Evolutionary conservation across 78 protist genomes (phyloP).

Genomic region (Cavenderia fasciculata): DNA sequence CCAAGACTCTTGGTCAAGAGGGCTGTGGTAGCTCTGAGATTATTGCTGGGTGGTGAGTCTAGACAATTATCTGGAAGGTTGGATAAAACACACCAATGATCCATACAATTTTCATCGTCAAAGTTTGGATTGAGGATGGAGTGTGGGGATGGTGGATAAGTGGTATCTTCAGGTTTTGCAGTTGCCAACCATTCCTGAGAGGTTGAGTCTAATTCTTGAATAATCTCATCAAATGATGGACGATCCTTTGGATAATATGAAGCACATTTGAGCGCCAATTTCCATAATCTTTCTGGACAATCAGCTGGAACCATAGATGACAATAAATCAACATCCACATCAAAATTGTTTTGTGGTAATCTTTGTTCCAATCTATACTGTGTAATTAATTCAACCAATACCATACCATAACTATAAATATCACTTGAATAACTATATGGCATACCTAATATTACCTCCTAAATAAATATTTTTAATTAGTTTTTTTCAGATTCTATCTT

Average conservation of each 20-base stretch:
- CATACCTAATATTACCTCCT: conserved; percentile 62
- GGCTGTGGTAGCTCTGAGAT: too few species aligned
- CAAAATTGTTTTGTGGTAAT: conserved; percentile 71
- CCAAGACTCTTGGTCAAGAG: too few species aligned
- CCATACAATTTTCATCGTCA: conserved; percentile 37
- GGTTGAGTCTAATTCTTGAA: background rate
- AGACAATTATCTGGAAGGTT: conserved; percentile 45
- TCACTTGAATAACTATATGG: conserved; percentile 50
- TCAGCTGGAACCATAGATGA: conserved; percentile 7
- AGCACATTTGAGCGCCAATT: conserved; percentile 49
- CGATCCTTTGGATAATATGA: conserved; percentile 39
- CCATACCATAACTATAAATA: conserved; percentile 79
- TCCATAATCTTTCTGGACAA: conserved; percentile 56
- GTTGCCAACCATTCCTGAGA: background rate
- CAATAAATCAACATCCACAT: conserved; percentile 36
- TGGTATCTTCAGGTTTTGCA: background rate
- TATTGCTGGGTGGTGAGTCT: too few species aligned
- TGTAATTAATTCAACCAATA: conserved; percentile 54
- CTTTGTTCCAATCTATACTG: conserved; percentile 29
- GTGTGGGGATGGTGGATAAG: conserved; percentile 7
- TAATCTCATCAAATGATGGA: conserved; percentile 33
- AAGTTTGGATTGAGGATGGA: conserved; percentile 16
- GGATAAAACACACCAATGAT: conserved; percentile 63
- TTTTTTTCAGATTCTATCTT: background rate
- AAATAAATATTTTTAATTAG: too few species aligned